These are phyloP conservation scores for Trametes sanguinea DNA, from an alignment of 768 basidiomycete genomes.

Conservation along the genomic window DNA sequence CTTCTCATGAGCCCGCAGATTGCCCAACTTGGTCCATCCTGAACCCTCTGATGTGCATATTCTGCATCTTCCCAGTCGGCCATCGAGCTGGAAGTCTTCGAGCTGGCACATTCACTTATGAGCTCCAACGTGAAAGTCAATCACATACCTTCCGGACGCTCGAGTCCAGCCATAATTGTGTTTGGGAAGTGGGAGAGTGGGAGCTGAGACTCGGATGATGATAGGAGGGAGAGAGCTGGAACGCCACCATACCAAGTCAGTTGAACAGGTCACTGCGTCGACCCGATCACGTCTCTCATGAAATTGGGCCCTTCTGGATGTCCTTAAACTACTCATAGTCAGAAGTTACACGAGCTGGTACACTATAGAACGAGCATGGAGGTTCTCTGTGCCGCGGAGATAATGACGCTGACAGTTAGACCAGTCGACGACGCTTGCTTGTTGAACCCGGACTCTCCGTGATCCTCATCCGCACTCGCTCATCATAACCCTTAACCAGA, in stretches of 20 bases:
- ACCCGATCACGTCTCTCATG: background rate
- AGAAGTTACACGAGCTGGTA: too few relatives aligned
- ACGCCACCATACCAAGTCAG: background rate
- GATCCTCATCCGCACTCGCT: too few relatives aligned
- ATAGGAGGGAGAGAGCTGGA: background rate
- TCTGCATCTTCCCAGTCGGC: background rate
- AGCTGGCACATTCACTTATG: background rate
- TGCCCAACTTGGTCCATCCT: background rate
- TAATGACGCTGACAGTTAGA: too few relatives aligned
- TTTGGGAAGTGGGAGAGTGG: background rate
- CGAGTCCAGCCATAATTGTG: background rate
- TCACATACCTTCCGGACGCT: background rate
- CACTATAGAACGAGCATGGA: too few relatives aligned
- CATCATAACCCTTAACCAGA: too few relatives aligned
- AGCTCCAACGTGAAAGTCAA: background rate
- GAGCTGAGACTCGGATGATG: background rate
- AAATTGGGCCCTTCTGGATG: background rate
- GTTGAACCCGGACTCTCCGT: too few relatives aligned
- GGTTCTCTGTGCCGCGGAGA: too few relatives aligned
- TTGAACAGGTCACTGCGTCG: background rate
- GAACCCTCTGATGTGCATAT: background rate
- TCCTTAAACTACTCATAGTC: too few relatives aligned
- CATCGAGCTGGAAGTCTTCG: conserved; percentile 3
- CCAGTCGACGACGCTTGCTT: too few relatives aligned
- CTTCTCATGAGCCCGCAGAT: conserved; percentile 3